Conservation (phyloP, 164 flowering plant species). For the Platanus orientalis region DNA sequence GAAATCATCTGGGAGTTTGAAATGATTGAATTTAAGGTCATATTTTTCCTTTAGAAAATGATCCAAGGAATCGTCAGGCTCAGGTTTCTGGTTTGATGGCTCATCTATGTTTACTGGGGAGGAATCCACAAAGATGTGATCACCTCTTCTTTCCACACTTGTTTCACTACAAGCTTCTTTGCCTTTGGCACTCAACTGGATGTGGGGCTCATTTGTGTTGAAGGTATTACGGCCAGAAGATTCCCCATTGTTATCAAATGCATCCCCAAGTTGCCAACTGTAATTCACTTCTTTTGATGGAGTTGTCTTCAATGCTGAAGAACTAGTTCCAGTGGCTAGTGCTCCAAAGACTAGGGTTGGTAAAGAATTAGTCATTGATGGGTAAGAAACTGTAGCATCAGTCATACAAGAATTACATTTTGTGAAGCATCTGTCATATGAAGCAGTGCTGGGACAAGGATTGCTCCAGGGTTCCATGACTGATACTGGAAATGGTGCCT, state of each 20-base stretch:
- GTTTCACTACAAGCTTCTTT: conserved; percentile 17
- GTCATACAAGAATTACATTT: conserved; percentile 12
- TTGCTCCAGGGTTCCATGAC: conserved; percentile 7
- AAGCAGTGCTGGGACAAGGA: conserved; percentile 5
- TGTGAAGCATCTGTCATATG: conserved; percentile 8
- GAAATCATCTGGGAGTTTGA: conserved; percentile 10
- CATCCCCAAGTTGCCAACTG: conserved; percentile 10
- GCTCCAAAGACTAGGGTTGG: conserved; percentile 14
- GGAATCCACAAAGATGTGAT: conserved; percentile 9
- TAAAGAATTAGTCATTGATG: conserved; percentile 12
- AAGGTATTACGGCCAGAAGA: conserved; percentile 7
- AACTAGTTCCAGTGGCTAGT: conserved; percentile 13
- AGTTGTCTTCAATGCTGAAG: conserved; percentile 1
- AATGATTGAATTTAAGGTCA: conserved; percentile 16
- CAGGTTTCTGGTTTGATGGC: conserved; percentile 14
- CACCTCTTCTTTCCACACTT: conserved; percentile 19
- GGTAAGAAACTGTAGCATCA: conserved; percentile 5
- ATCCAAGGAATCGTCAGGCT: conserved; percentile 16
- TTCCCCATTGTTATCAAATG: conserved; percentile 2
- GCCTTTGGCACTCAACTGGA: neutral
- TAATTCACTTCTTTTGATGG: conserved; percentile 10
- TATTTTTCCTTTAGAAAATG: conserved; percentile 8
- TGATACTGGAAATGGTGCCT: conserved; percentile 7
- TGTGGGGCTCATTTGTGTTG: conserved; percentile 5
- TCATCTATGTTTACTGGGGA: conserved; percentile 12